phyloP scores from a whole-genome alignment of 2,329 filamentous ascomycete genomes.

The Ophiostoma populinum region DNA sequence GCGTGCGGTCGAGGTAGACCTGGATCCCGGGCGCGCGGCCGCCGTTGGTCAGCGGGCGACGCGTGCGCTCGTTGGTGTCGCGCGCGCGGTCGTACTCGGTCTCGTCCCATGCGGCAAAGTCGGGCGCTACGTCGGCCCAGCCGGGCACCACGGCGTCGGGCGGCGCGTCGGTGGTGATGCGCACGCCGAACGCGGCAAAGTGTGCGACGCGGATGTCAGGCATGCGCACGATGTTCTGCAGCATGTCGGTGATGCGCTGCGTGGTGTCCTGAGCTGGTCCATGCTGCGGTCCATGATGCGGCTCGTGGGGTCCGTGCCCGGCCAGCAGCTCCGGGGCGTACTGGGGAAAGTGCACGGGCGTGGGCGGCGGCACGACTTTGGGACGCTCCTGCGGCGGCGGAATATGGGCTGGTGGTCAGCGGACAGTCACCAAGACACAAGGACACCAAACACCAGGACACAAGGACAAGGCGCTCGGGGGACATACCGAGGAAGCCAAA shows the following conservation, averaged over 20 bases:
- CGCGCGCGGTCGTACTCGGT: conserved; percentile 31
- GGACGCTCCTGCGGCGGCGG: conserved; percentile 17
- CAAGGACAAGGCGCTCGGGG: too few relatives aligned
- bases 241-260: conserved; percentile 27
- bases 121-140: conserved; percentile 28
- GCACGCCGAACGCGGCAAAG: conserved; percentile 39
- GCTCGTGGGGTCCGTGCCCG: conserved; percentile 6
- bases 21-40: conserved; percentile 38
- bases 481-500: not conserved
- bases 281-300: not conserved
- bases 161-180: conserved; percentile 36
- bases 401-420: too few relatives aligned
- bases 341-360: conserved; percentile 33
- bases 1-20: conserved; percentile 39
- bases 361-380: conserved; percentile 38
- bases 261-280: conserved; percentile 5
- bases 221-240: conserved; percentile 37
- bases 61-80: conserved; percentile 29
- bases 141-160: conserved; percentile 36
- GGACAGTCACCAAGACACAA: too few relatives aligned
- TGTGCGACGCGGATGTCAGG: conserved; percentile 29
- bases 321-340: conserved; percentile 19
- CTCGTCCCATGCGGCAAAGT: conserved; percentile 33
- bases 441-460: too few relatives aligned
- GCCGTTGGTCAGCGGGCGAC: conserved; percentile 32